Evolutionary conservation across 73 alveolate species (phyloP).

Genomic region (Urostyla sp.): DNA sequence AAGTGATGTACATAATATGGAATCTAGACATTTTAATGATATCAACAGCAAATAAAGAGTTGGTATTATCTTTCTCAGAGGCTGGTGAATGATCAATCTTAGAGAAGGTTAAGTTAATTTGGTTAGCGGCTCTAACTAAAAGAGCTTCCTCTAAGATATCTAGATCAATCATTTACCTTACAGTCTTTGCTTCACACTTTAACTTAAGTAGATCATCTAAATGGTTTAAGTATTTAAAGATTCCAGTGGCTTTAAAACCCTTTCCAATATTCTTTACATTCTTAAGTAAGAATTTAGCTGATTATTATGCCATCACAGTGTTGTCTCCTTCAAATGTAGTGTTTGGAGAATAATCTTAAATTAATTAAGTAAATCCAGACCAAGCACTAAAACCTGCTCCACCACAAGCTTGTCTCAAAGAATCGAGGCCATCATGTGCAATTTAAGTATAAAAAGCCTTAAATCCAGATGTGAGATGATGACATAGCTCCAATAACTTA

Average conservation of each 20-base stretch:
- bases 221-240: slow-evolving; percentile 45
- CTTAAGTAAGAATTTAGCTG: slow-evolving; percentile 74
- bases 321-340: slow-evolving; percentile 91
- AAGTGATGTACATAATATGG: slow-evolving; percentile 28
- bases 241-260: slow-evolving; percentile 52
- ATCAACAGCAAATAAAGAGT: slow-evolving; percentile 29
- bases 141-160: slow-evolving; percentile 13
- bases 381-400: slow-evolving; percentile 83
- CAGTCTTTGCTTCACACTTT: background rate
- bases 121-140: slow-evolving; percentile 25
- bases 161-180: background rate
- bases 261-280: slow-evolving; percentile 42
- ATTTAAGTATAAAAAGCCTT: slow-evolving; percentile 57
- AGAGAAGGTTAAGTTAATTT: background rate
- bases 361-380: slow-evolving; percentile 70
- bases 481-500: background rate
- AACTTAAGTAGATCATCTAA: slow-evolving; percentile 4
- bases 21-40: slow-evolving; percentile 49
- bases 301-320: slow-evolving; percentile 73
- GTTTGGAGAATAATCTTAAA: slow-evolving; percentile 74
- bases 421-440: slow-evolving; percentile 59
- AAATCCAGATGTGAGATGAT: slow-evolving; percentile 60
- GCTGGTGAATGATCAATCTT: background rate
- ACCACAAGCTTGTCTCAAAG: slow-evolving; percentile 78
- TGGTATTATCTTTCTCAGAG: slow-evolving; percentile 30